These are phyloP conservation scores for Cytospora schulzeri DNA, from an alignment of 2,329 filamentous ascomycete genomes.

Conservation along the genomic window DNA sequence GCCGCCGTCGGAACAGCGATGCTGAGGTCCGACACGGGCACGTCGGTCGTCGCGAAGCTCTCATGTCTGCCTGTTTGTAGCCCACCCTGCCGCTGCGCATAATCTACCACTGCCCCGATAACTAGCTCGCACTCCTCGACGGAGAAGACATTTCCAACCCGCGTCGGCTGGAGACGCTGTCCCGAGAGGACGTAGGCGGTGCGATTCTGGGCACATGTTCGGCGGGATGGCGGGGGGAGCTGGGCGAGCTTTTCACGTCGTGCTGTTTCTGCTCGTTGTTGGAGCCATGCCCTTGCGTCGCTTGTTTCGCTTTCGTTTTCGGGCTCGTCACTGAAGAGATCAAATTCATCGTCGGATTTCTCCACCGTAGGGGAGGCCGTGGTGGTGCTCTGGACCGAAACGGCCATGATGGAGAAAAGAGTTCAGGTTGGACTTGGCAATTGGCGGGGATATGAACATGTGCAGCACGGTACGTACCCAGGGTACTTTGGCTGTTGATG, in stretches of 20 bases:
- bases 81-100: constrained; percentile 18
- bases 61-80: constrained; percentile 23
- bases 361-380: not conserved
- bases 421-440: not conserved
- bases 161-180: constrained; percentile 24
- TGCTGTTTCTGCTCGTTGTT: constrained; percentile 21
- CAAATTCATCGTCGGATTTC: constrained; percentile 11
- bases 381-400: not conserved
- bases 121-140: constrained; percentile 16
- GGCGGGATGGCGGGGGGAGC: constrained; percentile 14
- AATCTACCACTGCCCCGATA: constrained; percentile 19
- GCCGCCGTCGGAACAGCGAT: not conserved
- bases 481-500: not conserved
- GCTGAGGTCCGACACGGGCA: constrained; percentile 22
- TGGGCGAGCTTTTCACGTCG: constrained; percentile 23
- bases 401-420: not conserved
- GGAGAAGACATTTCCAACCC: constrained; percentile 8
- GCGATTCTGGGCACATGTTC: constrained; percentile 25
- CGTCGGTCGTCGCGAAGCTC: constrained; percentile 26
- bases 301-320: constrained; percentile 3
- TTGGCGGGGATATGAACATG: not conserved
- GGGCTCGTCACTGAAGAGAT: constrained; percentile 22
- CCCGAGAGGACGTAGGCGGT: constrained; percentile 22
- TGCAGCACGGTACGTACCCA: not conserved
- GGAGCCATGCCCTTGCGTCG: not conserved